Base-by-base conservation (phyloP, 1,284 basidiomycete species). In the Ustilago xerochloae region DNA sequence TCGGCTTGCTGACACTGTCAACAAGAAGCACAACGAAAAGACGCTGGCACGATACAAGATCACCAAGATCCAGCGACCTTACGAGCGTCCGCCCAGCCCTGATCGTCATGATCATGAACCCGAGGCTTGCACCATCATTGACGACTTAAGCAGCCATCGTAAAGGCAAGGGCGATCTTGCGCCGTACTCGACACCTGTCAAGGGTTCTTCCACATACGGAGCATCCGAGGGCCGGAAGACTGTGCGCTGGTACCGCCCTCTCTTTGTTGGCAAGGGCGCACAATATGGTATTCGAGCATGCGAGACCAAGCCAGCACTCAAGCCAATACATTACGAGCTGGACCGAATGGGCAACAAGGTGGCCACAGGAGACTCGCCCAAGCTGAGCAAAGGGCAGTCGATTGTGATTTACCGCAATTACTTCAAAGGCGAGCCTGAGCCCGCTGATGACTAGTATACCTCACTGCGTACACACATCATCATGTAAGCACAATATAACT, bases 21-120 rank as follows among this genome's bases (percentile, higher is more conserved):
- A 73, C 64, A 73, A 73, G 54, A 67, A 64, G 57, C 61, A 63
- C 59, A 73, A 73, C 57, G 70, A 73, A 29, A 73, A 73, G 50
- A 73, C 56, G 9, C 43, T 73, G 32, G 64, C 70, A 16, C 51
- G 61, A 22, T 73, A 73, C 64, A 73, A 73, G 57, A 49, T 73
- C 56, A 67, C 70, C 52, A 68, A 67, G 39, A 43, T 73, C 12
- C 70, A 73, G 36, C 36, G 64, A 29, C 70, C 70, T 6, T 73
- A 67, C 54, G 70, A 73, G 50, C 51, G 70, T 16, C 70, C 70
- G 7, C 70, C 70, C 15, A 73, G 70, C 13, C 70, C 70, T 16
- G 70, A 73, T 2, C 70, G 61, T 38, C 70, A 73, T 35, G 70
- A 63, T 30, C 70, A 73, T 32, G 70, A 73, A 32, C 70, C 70